Evolutionary conservation across 2,329 filamentous ascomycete genomes (phyloP), one percentile per base, ranked within the genome.

Genomic region (Pseudogymnoascus sp.): DNA sequence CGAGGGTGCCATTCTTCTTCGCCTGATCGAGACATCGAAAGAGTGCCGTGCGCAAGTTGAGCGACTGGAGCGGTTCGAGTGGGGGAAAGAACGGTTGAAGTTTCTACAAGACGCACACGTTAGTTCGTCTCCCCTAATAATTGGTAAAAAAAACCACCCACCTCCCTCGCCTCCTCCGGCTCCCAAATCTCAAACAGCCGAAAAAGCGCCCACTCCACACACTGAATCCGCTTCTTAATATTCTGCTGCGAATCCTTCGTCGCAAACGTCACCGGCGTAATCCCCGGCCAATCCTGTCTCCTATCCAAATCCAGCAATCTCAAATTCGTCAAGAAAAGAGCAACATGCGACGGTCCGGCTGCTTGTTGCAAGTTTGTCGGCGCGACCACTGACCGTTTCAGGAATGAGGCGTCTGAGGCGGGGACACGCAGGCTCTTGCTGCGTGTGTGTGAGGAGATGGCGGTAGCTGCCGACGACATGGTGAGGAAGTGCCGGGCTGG

Each of bases 31-130:
- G 84, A 68, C 83, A 86, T 74, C 91, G 85, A 69, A 93, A 89
- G 7, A 97, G 81, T 7, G 90, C 91, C 34, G 90, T 87, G 60
- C 95, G 90, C 5, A 99, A 83, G 73, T 96, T 96, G 69, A 96
- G 80, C 5, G 93, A 97, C 75, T 97, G 93, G 56, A 96, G 82
- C 38, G 93, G 91, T 70, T 97, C 93, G 67, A 90, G 82, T 0
- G 95, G 91, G 14, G 95, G 95, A 72, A 96, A 97, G 79, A 93
- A 95, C 0, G 91, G 90, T 64, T 88, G 87, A 8, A 97, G 82
- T 82, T 95, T 97, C 89, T 53, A 18, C 2, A 18, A 31, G 18
- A 53, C n/a, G 31, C 49, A 31, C 60, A 31, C 16, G 9, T 59
- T n/a, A 64, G 69, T 56, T 69, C 62, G 34, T 56, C 42, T 60